Conservation (phyloP, 2,329 filamentous ascomycete species). For the Hymenoscyphus repandus region DNA sequence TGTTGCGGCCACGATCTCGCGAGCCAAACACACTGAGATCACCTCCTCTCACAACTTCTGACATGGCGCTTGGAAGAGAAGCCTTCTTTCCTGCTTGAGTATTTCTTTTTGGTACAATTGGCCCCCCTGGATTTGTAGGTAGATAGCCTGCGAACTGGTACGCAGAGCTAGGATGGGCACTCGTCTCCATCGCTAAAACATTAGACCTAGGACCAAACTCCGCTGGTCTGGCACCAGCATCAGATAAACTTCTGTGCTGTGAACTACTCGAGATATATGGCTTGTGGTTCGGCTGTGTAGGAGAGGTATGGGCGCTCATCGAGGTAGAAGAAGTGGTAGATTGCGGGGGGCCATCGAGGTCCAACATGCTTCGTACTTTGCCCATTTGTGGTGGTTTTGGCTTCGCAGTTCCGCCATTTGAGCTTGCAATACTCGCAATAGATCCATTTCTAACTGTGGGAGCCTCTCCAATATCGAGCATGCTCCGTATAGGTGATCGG, state of each 20-base stretch:
- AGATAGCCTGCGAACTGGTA: slow-evolving; percentile 60
- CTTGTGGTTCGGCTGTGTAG: slow-evolving; percentile 37
- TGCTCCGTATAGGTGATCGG: slow-evolving; percentile 63
- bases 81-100: slow-evolving; percentile 41
- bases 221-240: slow-evolving; percentile 43
- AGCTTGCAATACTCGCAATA: slow-evolving; percentile 23
- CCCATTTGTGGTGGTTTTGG: slow-evolving; percentile 28
- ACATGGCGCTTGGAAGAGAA: slow-evolving; percentile 38
- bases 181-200: slow-evolving; percentile 21
- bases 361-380: slow-evolving; percentile 61
- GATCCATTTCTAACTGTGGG: slow-evolving; percentile 23
- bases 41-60: slow-evolving; percentile 48
- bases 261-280: slow-evolving; percentile 27
- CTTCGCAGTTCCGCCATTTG: slow-evolving; percentile 33
- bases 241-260: slow-evolving; percentile 46
- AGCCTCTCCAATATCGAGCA: slow-evolving; percentile 34
- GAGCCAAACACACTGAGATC: slow-evolving; percentile 42
- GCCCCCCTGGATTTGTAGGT: slow-evolving; percentile 41
- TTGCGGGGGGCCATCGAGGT: slow-evolving; percentile 36
- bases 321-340: slow-evolving; percentile 33
- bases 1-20: slow-evolving; percentile 24
- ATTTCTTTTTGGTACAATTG: slow-evolving; percentile 44
- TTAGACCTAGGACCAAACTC: slow-evolving; percentile 40
- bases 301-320: slow-evolving; percentile 43
- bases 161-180: slow-evolving; percentile 41